Evolutionary conservation across 345 rosid genomes (phyloP).

Genomic region (Aquilaria malaccensis): DNA sequence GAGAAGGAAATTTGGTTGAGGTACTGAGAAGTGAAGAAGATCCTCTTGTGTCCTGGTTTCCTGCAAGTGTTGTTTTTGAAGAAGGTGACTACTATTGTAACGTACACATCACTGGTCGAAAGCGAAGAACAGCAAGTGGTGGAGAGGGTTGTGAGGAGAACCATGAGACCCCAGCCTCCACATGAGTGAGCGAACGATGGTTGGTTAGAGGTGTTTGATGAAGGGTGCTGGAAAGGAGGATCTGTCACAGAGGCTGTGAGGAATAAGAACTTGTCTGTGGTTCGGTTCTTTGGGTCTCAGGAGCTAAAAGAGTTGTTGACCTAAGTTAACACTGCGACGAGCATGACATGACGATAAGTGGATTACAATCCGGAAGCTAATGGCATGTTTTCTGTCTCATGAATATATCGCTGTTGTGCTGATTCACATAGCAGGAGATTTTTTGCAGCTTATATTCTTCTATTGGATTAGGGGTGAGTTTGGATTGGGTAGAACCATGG

Average conservation of each 20-base stretch:
- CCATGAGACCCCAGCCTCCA: constrained; percentile 31
- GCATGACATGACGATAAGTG: constrained; percentile 27
- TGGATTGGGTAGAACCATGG: too few species aligned
- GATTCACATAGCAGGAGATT: too few species aligned
- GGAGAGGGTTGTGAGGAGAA: constrained; percentile 22
- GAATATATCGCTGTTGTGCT: too few species aligned
- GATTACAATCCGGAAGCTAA: constrained; percentile 28
- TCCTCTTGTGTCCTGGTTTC: constrained; percentile 33
- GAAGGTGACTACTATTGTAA: constrained; percentile 21
- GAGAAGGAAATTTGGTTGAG: constrained; percentile 26
- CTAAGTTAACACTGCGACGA: constrained; percentile 24
- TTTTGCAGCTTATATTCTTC: too few species aligned
- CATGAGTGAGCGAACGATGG: constrained; percentile 16
- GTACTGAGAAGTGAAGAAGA: constrained; percentile 27
- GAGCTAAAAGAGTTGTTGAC: constrained; percentile 27
- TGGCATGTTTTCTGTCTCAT: neutral
- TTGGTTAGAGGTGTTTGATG: constrained; percentile 40
- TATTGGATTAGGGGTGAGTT: too few species aligned
- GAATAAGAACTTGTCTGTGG: constrained; percentile 16
- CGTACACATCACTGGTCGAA: constrained; percentile 17
- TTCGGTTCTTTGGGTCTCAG: constrained; percentile 30
- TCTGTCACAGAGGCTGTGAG: constrained; percentile 23
- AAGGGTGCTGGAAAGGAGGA: constrained; percentile 29
- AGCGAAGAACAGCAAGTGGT: constrained; percentile 10
- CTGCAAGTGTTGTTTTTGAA: constrained; percentile 22